phyloP scores from a whole-genome alignment of 768 basidiomycete genomes.

The Kwoniella sp. region DNA sequence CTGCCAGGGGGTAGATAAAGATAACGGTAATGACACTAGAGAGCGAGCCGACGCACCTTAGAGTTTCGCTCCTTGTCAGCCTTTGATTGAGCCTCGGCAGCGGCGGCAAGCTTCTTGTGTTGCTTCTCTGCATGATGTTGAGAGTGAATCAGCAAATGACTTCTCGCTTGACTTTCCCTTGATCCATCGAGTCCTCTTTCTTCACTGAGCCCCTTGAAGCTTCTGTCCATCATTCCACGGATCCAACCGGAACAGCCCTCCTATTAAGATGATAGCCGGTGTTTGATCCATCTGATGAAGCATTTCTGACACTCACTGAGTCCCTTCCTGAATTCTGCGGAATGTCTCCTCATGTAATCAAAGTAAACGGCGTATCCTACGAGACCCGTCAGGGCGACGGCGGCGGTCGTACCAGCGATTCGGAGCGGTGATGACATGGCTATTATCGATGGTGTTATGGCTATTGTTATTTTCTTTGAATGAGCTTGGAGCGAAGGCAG shows the following conservation, averaged over 20 bases:
- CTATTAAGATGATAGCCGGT: conserved; percentile 18
- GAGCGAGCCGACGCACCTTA: conserved; percentile 55
- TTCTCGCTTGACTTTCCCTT: not conserved
- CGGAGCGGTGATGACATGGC: conserved; percentile 20
- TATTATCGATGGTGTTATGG: conserved; percentile 3
- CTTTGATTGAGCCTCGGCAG: conserved; percentile 59
- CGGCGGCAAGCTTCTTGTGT: conserved; percentile 82
- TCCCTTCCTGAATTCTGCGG: conserved; percentile 80
- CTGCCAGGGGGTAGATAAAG: not conserved
- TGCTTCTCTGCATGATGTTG: conserved; percentile 70
- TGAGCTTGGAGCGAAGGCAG: not conserved
- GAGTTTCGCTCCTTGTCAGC: conserved; percentile 54
- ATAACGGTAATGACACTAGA: not conserved
- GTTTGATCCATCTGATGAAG: conserved; percentile 7
- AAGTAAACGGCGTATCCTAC: conserved; percentile 88
- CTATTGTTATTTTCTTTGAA: not conserved
- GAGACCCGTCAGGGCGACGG: conserved; percentile 47
- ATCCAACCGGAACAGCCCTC: not conserved
- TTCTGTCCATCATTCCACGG: not conserved
- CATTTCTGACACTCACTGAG: conserved; percentile 67
- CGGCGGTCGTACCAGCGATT: conserved; percentile 47
- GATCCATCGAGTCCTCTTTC: not conserved
- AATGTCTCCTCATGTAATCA: conserved; percentile 90
- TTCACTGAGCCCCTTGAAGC: no score
- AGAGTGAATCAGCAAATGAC: not conserved